phyloP scores from a whole-genome alignment of 139 green algal species.

The Picochlorum sp. region DNA sequence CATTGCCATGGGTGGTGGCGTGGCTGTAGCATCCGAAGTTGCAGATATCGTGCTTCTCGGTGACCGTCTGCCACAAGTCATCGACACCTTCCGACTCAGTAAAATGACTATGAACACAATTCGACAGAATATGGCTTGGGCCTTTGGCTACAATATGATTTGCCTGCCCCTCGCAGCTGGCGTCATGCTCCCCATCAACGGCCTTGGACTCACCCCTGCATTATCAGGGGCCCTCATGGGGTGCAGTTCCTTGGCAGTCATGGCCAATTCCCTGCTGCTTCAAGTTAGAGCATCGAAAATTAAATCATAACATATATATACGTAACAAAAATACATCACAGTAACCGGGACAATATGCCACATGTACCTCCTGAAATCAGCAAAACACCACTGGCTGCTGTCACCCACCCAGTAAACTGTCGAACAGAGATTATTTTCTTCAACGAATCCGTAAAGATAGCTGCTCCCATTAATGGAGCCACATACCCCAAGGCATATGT shows the following conservation, averaged over 20 bases:
- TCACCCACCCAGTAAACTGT: conserved; percentile 77
- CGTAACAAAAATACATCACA: background rate
- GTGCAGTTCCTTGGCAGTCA: conserved; percentile 65
- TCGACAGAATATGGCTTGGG: conserved; percentile 80
- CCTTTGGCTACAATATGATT: conserved; percentile 78
- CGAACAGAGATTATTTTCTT: conserved; percentile 67
- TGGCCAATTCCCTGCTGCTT: conserved; percentile 80
- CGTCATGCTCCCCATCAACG: conserved; percentile 37
- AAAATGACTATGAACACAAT: conserved; percentile 74
- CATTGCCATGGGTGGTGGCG: conserved; percentile 73
- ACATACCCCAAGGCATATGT: conserved; percentile 90
- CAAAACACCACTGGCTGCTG: conserved; percentile 71
- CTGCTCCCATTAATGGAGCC: conserved; percentile 79
- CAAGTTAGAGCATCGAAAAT: conserved; percentile 29
- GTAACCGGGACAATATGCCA: conserved; percentile 55
- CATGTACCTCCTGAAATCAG: conserved; percentile 81
- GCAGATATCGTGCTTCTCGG: conserved; percentile 71
- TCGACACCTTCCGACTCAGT: conserved; percentile 67
- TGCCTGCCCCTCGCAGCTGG: conserved; percentile 61
- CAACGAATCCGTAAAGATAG: conserved; percentile 68
- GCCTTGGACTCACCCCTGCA: conserved; percentile 46
- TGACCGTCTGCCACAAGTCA: conserved; percentile 62
- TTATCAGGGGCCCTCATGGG: conserved; percentile 72
- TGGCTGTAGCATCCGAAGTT: conserved; percentile 54
- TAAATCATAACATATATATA: background rate